These are phyloP conservation scores for Globisporangium cederbergense DNA, from an alignment of 352 stramenopile genomes.

Conservation along the genomic window DNA sequence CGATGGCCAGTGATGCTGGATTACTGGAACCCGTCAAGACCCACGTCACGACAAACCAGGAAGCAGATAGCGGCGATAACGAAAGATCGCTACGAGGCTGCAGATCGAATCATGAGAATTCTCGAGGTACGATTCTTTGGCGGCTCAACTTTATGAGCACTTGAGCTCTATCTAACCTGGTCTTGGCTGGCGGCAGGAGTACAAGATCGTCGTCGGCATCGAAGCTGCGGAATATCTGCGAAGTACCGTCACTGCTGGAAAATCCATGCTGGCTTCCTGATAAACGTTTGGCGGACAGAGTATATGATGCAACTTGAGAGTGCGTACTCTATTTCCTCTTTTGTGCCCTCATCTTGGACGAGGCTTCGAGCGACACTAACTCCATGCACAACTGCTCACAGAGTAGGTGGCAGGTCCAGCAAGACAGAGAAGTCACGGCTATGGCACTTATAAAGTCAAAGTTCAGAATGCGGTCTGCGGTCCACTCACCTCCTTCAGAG, in stretches of 20 bases:
- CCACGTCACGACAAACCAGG: constrained; percentile 32
- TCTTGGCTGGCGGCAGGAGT: constrained; percentile 26
- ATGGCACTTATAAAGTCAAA: background rate
- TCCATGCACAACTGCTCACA: constrained; percentile 17
- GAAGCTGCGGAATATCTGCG: constrained; percentile 38
- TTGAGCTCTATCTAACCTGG: background rate
- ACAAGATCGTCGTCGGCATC: constrained; percentile 37
- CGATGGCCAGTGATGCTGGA: constrained; percentile 18
- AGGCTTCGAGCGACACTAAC: constrained; percentile 18
- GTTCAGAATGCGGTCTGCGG: no score
- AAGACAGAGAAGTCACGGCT: background rate
- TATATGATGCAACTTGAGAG: background rate
- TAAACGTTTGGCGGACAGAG: background rate
- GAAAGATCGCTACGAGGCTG: constrained; percentile 60
- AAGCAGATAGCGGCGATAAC: constrained; percentile 35
- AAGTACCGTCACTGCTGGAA: constrained; percentile 26
- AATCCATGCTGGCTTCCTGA: constrained; percentile 15
- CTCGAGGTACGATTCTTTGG: constrained; percentile 38
- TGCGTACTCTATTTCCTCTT: constrained; percentile 10
- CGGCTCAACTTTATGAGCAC: background rate
- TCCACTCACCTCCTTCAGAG: constrained; percentile 14
- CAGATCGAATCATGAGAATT: constrained; percentile 75
- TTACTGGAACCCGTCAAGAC: constrained; percentile 18
- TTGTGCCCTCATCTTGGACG: constrained; percentile 11
- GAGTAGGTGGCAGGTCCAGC: background rate